phyloP scores from a whole-genome alignment of 768 basidiomycete genomes.

The Tubosaeta sp. region DNA sequence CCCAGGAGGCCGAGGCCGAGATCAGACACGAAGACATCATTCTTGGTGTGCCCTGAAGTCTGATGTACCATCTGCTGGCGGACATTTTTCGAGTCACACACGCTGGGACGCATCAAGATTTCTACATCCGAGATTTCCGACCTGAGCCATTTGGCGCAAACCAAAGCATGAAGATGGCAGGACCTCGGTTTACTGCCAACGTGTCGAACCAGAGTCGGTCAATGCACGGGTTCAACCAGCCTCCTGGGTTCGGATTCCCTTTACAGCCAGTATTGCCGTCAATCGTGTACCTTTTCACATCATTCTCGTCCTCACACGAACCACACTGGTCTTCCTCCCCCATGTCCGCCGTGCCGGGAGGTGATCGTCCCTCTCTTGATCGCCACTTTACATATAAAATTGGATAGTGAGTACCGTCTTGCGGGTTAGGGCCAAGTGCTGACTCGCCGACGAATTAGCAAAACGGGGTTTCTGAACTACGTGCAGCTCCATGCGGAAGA shows the following conservation, averaged over 20 bases:
- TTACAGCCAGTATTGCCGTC: conserved; percentile 28
- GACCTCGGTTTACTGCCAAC: conserved; percentile 6
- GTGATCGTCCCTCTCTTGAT: conserved; percentile 16
- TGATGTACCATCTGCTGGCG: background rate
- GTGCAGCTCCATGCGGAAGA: conserved; percentile 37
- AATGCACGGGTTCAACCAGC: conserved; percentile 14
- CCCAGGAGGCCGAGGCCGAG: conserved; percentile 26
- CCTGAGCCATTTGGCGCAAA: conserved; percentile 15
- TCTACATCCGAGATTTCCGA: conserved; percentile 36
- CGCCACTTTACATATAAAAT: conserved; percentile 27
- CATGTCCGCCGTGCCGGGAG: conserved; percentile 17
- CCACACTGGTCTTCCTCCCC: conserved; percentile 41
- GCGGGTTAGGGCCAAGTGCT: background rate
- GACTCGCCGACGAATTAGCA: conserved; percentile 18
- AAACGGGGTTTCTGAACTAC: conserved; percentile 35
- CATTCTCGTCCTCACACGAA: conserved; percentile 26
- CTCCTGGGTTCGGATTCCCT: conserved; percentile 11
- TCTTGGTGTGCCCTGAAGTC: conserved; percentile 31
- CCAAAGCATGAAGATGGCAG: conserved; percentile 1
- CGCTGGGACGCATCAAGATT: conserved; percentile 38
- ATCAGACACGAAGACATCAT: conserved; percentile 41
- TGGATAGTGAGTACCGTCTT: conserved; percentile 25
- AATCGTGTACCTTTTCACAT: conserved; percentile 42
- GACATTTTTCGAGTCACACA: conserved; percentile 33
- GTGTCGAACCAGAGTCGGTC: conserved; percentile 9